Conservation (phyloP, 495 filamentous ascomycete genomes). For the Annulohypoxylon stygium region DNA sequence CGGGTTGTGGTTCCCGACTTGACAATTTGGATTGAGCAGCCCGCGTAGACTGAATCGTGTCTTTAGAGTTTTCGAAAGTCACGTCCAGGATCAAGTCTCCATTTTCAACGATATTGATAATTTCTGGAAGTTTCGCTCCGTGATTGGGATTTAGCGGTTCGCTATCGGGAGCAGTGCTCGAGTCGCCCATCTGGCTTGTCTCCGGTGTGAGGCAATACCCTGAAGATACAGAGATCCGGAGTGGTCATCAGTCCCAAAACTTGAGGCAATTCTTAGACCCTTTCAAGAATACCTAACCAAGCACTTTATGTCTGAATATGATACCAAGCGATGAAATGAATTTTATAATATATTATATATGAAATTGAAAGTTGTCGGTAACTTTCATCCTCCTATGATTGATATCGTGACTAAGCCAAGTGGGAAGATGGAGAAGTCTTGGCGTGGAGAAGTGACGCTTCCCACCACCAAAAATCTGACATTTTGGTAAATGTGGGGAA, state of each 20-base stretch:
- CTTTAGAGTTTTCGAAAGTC: slow-evolving; percentile 64
- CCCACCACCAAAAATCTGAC: slow-evolving; percentile 26
- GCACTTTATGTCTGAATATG: not conserved
- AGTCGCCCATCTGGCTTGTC: slow-evolving; percentile 52
- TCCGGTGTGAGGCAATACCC: slow-evolving; percentile 54
- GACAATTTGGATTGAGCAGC: slow-evolving; percentile 34
- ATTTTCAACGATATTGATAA: slow-evolving; percentile 61
- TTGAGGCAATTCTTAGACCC: slow-evolving; percentile 15
- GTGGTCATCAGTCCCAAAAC: slow-evolving; percentile 49
- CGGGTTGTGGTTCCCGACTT: slow-evolving; percentile 44
- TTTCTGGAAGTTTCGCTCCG: slow-evolving; percentile 44
- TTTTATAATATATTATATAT: not conserved
- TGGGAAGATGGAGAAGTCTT: slow-evolving; percentile 6
- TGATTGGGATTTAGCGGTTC: slow-evolving; percentile 35
- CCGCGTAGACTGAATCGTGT: slow-evolving; percentile 53
- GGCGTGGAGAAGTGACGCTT: slow-evolving; percentile 22
- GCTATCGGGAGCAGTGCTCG: slow-evolving; percentile 34
- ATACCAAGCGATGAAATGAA: not conserved
- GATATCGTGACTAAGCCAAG: not conserved
- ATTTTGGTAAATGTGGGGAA: slow-evolving; percentile 38
- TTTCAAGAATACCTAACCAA: not conserved
- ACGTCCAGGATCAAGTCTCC: slow-evolving; percentile 70
- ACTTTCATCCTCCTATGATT: not conserved
- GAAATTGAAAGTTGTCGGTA: not conserved
- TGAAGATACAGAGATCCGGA: slow-evolving; percentile 41